These are phyloP conservation scores for Monosporozyma servazzii DNA, from an alignment of 805 yeast genomes.

Conservation along the genomic window DNA sequence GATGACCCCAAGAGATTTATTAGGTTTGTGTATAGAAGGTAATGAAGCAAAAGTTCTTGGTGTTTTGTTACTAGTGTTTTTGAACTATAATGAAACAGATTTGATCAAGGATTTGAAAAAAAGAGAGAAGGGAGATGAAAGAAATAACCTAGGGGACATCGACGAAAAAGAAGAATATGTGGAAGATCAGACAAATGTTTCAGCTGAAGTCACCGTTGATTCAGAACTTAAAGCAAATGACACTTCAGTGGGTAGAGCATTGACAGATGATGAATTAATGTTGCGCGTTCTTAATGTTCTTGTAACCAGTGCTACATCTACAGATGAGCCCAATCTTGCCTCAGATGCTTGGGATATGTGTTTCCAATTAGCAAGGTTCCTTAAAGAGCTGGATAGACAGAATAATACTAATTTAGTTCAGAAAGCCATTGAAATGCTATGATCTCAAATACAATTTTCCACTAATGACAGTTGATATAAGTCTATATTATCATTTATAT, in stretches of 20 bases:
- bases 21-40: slow-evolving; percentile 24
- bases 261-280: slow-evolving; percentile 27
- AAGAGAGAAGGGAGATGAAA: slow-evolving; percentile 1
- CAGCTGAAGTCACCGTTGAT: not conserved
- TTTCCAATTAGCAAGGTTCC: slow-evolving; percentile 25
- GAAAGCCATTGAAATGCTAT: slow-evolving; percentile 18
- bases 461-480: not conserved
- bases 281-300: slow-evolving; percentile 23
- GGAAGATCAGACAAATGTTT: not conserved
- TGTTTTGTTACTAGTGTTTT: slow-evolving; percentile 24
- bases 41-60: slow-evolving; percentile 27
- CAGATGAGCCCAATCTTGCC: slow-evolving; percentile 19
- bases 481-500: not conserved
- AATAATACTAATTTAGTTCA: slow-evolving; percentile 19
- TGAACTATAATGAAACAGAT: slow-evolving; percentile 24
- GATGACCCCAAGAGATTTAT: slow-evolving; percentile 26
- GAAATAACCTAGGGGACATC: not conserved
- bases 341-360: slow-evolving; percentile 30
- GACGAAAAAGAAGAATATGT: not conserved
- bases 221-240: not conserved
- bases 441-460: not conserved
- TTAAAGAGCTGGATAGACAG: slow-evolving; percentile 24
- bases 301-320: slow-evolving; percentile 23
- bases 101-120: slow-evolving; percentile 11
- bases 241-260: slow-evolving; percentile 10